Evolutionary conservation across 2,329 filamentous ascomycete genomes (phyloP).

Genomic region (Aspergillus oerlinghausenensis): DNA sequence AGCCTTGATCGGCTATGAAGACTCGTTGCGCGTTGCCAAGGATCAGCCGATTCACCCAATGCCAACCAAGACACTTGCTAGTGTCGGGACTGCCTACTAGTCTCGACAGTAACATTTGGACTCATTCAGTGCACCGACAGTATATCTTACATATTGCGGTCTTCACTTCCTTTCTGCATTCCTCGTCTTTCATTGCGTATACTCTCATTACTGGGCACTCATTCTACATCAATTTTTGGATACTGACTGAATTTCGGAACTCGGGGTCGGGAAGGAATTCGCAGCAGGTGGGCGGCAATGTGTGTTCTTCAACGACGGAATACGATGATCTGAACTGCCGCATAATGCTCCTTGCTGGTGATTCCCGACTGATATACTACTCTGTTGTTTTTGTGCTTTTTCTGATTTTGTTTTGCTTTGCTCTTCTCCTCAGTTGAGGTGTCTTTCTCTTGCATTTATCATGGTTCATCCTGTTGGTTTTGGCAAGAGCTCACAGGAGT

Average conservation of each 20-base stretch:
- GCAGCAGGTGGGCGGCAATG: constrained; percentile 33
- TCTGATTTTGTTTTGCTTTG: constrained; percentile 16
- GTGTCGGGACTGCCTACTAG: constrained; percentile 41
- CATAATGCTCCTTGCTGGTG: constrained; percentile 29
- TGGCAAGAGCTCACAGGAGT: constrained; percentile 39
- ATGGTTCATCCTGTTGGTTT: constrained; percentile 19
- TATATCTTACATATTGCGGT: constrained; percentile 12
- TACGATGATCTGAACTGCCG: constrained; percentile 26
- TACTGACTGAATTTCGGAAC: constrained; percentile 31
- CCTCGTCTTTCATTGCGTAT: constrained; percentile 23
- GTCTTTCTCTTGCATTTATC: constrained; percentile 29
- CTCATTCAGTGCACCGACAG: constrained; percentile 16
- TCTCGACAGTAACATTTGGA: background rate
- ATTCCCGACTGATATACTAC: constrained; percentile 21
- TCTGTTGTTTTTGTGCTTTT: constrained; percentile 18
- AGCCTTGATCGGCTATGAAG: constrained; percentile 89
- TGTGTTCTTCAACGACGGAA: constrained; percentile 29
- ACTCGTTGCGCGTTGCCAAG: constrained; percentile 45
- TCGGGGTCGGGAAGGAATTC: constrained; percentile 31
- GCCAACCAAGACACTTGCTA: constrained; percentile 40
- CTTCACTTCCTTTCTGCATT: constrained; percentile 18
- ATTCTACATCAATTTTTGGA: constrained; percentile 40
- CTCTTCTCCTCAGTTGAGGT: constrained; percentile 16
- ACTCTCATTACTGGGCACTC: constrained; percentile 31
- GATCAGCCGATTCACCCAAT: constrained; percentile 41